Conservation (phyloP, 2,329 filamentous ascomycete species). For the Claviceps spartinae region DNA sequence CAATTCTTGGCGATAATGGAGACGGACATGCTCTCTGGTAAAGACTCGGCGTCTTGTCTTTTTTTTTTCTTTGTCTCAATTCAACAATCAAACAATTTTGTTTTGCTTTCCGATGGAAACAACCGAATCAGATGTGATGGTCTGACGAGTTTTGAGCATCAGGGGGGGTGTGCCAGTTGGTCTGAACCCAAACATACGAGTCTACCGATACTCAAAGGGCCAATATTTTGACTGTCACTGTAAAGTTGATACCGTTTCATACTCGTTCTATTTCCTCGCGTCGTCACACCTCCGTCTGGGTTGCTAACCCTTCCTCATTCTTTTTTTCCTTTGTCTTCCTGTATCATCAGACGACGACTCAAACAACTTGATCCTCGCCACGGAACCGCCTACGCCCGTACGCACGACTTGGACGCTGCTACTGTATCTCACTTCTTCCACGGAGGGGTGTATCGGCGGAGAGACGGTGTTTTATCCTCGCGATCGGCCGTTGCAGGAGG, state of each 20-base stretch:
- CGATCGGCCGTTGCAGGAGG: constrained; percentile 37
- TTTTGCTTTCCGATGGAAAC: too few relatives aligned
- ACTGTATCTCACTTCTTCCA: constrained; percentile 67
- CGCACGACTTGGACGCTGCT: constrained; percentile 82
- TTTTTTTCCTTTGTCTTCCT: neutral
- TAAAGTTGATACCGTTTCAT: neutral
- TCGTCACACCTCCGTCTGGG: neutral
- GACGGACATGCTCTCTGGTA: constrained; percentile 32
- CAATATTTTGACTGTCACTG: constrained; percentile 92
- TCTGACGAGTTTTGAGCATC: neutral
- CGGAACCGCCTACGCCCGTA: constrained; percentile 17
- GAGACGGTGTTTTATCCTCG: constrained; percentile 88
- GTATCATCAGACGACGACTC: constrained; percentile 71
- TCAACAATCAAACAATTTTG: too few relatives aligned
- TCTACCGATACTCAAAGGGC: constrained; percentile 74
- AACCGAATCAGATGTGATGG: neutral
- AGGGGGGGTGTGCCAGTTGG: constrained; percentile 81
- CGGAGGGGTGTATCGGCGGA: constrained; percentile 66
- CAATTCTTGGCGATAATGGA: constrained; percentile 25
- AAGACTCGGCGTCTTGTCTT: constrained; percentile 12
- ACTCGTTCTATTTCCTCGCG: neutral
- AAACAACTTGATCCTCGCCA: constrained; percentile 51
- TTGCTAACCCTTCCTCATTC: too few relatives aligned
- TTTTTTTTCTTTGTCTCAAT: neutral
- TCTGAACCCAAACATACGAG: constrained; percentile 74